Evolutionary conservation across 2,329 filamentous ascomycete species (phyloP).

Genomic region (Aspergillus cejpii): DNA sequence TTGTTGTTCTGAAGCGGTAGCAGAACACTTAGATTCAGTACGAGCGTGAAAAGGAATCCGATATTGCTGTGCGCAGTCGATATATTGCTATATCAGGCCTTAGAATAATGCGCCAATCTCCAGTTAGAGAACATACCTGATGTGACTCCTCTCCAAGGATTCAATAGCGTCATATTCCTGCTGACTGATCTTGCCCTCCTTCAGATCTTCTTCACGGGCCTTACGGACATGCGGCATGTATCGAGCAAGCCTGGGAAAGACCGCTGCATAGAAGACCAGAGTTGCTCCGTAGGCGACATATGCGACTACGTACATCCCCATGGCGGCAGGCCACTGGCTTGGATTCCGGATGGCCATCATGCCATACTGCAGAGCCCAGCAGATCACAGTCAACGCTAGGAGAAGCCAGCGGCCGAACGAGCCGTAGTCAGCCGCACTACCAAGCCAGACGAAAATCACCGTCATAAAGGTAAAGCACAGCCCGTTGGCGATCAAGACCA

Average conservation of each 20-base stretch:
- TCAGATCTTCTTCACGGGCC: constrained; percentile 38
- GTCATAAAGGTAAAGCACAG: constrained; percentile 41
- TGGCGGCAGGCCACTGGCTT: constrained; percentile 37
- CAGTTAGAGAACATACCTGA: constrained; percentile 22
- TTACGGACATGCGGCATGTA: constrained; percentile 40
- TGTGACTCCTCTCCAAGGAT: constrained; percentile 39
- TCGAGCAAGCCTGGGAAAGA: constrained; percentile 37
- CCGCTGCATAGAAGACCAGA: constrained; percentile 40
- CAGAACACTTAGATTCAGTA: constrained; percentile 37
- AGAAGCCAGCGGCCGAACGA: constrained; percentile 40
- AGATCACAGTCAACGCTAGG: constrained; percentile 36
- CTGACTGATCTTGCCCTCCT: constrained; percentile 34
- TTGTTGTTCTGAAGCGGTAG: constrained; percentile 33
- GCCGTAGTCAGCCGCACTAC: constrained; percentile 41
- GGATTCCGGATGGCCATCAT: constrained; percentile 37
- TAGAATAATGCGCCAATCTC: neutral
- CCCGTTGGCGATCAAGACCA: constrained; percentile 40
- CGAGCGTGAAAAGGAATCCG: constrained; percentile 37
- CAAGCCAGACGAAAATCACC: constrained; percentile 38
- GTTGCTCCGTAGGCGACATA: constrained; percentile 40
- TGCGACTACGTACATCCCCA: constrained; percentile 38
- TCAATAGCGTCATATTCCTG: constrained; percentile 38
- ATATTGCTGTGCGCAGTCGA: constrained; percentile 43
- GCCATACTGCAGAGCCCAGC: constrained; percentile 38
- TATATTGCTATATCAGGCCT: constrained; percentile 26